Evolutionary conservation across 371 early-diverging fungal genomes (phyloP).

Genomic region (Circinella minor): DNA sequence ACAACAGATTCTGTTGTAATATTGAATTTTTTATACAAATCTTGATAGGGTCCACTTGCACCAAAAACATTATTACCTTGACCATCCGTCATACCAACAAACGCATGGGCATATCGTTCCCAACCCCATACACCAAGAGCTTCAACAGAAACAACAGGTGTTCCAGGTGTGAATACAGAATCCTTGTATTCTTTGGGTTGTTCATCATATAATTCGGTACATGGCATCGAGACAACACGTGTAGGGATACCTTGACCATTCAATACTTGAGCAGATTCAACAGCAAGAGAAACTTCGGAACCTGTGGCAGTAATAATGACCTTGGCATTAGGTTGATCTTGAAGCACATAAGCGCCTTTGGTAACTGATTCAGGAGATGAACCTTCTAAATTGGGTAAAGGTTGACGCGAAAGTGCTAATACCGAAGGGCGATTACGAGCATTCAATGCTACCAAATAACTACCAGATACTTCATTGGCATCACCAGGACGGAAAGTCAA

Average conservation of each 20-base stretch:
- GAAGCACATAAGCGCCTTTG: constrained; percentile 80
- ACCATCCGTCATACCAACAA: constrained; percentile 4
- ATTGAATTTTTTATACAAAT: constrained; percentile 84
- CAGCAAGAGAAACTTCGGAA: constrained; percentile 87
- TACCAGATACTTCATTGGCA: constrained; percentile 94
- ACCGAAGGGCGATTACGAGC: constrained; percentile 79
- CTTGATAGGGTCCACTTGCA: constrained; percentile 69
- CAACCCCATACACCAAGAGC: constrained; percentile 95
- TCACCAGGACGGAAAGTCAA: constrained; percentile 94
- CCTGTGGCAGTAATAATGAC: constrained; percentile 90
- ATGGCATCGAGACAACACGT: constrained; percentile 96
- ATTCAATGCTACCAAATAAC: constrained; percentile 82
- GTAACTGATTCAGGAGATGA: constrained; percentile 79
- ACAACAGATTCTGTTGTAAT: constrained; percentile 78
- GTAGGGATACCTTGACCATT: constrained; percentile 55
- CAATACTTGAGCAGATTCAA: constrained; percentile 78
- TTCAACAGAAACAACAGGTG: constrained; percentile 91
- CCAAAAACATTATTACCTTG: constrained; percentile 8
- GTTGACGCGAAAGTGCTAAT: constrained; percentile 93
- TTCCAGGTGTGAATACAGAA: constrained; percentile 78
- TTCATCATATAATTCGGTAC: constrained; percentile 91
- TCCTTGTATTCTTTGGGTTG: constrained; percentile 90
- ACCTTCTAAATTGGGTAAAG: constrained; percentile 87
- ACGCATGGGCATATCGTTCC: constrained; percentile 71
- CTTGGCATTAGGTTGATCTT: constrained; percentile 52